Evolutionary conservation across 2,329 filamentous ascomycete species (phyloP), one percentile per base, ranked within the genome.

Genomic region (Hymenoscyphus linearis): DNA sequence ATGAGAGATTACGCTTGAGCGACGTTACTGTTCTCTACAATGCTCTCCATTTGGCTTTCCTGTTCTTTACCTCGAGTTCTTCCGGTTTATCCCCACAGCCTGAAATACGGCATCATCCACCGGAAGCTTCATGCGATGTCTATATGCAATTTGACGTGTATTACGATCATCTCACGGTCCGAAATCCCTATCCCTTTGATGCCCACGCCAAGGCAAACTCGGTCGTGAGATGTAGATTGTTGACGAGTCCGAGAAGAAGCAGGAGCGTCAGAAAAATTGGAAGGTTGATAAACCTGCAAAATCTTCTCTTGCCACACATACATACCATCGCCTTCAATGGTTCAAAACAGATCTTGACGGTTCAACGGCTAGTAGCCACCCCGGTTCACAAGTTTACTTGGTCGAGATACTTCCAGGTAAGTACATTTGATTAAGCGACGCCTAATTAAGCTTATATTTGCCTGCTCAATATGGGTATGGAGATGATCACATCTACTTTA

Each of bases 41-140:
- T 31, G 31, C 10, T 31, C 31, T 7, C 31, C 31, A 31, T 5
- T 31, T 31, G 31, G 10, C 31, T 4, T 9, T 7, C 10, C 31
- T 31, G 10, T 27, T 44, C 25, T 26, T 44, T 22, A 37, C 16
- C 34, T 14, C 18, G 18, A 31, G 14, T 27, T 27, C 18, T 47
- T 27, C 55, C 55, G 16, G 40, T 50, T 52, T 53, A 26, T 36
- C 56, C 31, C n/a, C n/a, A 53, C 44, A 58, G 57, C 57, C 57
- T 58, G 57, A 58, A 58, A 31, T 37, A 31, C 44, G 57, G 7
- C 57, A 57, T 37, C 37, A 37, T 34, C 22, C 26, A 14, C 26
- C 55, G 55, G 40, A 57, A 10, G 40, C 26, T 5, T 34, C 13
- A n/a, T 53, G n/a, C 54, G n/a, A 26, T 36, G 34, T 34, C 16